Conservation (phyloP, 306 rosid species). For the Benincasa hispida region DNA sequence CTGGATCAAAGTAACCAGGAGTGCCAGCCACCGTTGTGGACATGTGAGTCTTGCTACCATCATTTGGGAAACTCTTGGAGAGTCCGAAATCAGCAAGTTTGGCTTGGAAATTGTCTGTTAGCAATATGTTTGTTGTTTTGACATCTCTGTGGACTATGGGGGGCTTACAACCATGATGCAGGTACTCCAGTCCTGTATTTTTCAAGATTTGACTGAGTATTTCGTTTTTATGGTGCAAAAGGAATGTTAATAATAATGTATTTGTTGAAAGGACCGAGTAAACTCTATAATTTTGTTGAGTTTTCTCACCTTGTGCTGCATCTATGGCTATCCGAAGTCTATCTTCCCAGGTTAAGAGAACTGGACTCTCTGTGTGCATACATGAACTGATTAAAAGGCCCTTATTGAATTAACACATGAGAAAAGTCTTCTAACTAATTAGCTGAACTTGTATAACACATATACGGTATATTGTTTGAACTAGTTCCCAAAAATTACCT, state of each 20-base stretch:
- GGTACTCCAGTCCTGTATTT: constrained; percentile 38
- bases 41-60: constrained; percentile 7
- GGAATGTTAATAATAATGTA: background rate
- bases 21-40: constrained; percentile 18
- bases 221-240: background rate
- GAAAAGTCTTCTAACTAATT: background rate
- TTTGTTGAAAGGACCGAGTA: background rate
- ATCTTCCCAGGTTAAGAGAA: constrained; percentile 19
- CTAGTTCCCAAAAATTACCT: background rate
- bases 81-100: constrained; percentile 28
- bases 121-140: constrained; percentile 19
- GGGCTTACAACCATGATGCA: constrained; percentile 38
- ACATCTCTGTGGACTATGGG: constrained; percentile 24
- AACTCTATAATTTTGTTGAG: background rate
- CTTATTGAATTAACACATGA: background rate
- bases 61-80: constrained; percentile 7
- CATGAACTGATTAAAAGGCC: background rate
- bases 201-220: background rate
- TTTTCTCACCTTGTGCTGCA: constrained; percentile 22
- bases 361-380: background rate
- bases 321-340: constrained; percentile 22
- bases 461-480: background rate
- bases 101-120: constrained; percentile 15
- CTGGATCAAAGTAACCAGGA: constrained; percentile 18
- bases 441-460: background rate